Conservation (phyloP, 495 filamentous ascomycete genomes). For the Aspergillus funiculosus region DNA sequence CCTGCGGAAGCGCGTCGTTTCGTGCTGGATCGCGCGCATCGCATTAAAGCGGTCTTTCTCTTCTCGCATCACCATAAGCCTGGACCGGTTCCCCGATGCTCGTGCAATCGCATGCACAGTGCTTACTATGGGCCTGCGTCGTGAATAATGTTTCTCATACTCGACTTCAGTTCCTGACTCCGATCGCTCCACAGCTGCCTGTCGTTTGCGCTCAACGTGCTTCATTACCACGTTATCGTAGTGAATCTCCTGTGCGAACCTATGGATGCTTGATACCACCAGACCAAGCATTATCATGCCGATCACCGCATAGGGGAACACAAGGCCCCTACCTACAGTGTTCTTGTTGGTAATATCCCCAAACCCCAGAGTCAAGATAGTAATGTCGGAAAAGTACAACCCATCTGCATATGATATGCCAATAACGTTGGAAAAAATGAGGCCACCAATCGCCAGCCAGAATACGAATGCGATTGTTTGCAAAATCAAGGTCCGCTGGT, state of each 20-base stretch:
- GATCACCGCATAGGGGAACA: conserved; percentile 78
- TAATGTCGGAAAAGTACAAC: conserved; percentile 61
- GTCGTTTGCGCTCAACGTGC: conserved; percentile 55
- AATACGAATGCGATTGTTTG: conserved; percentile 59
- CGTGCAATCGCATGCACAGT: conserved; percentile 22
- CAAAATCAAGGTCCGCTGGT: conserved; percentile 62
- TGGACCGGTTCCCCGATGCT: conserved; percentile 18
- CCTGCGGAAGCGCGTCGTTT: conserved; percentile 55
- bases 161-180: conserved; percentile 9
- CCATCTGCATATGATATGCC: conserved; percentile 49
- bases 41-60: conserved; percentile 68
- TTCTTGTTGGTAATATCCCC: conserved; percentile 50
- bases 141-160: conserved; percentile 10
- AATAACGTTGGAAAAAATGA: conserved; percentile 47
- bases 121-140: conserved; percentile 21
- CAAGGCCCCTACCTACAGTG: conserved; percentile 53
- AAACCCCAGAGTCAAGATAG: conserved; percentile 61
- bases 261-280: conserved; percentile 76
- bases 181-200: conserved; percentile 47
- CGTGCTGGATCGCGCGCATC: conserved; percentile 73
- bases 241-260: conserved; percentile 57
- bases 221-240: conserved; percentile 61
- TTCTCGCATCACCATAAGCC: conserved; percentile 35
- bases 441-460: conserved; percentile 57
- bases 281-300: conserved; percentile 85